Evolutionary conservation across 1,284 basidiomycete genomes (phyloP), one percentile per base, ranked within the genome.

Genomic region (Moesziomyces globuligerus): DNA sequence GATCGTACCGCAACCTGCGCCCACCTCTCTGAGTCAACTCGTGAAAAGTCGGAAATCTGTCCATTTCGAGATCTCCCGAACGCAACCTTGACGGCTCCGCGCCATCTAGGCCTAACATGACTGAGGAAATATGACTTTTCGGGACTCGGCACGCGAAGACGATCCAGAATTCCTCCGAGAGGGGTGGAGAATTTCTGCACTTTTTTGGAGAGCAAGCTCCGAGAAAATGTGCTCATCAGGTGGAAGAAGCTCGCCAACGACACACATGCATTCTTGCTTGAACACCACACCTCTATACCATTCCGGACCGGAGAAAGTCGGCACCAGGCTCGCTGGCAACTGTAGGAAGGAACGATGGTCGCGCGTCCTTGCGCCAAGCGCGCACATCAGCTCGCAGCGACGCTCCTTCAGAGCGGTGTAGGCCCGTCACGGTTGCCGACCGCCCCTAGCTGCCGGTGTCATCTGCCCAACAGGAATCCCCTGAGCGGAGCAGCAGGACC

Each of bases 31-130:
- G 62, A 66, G 48, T 66, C 62, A 66, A 52, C 54, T 58, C 62
- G 62, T 66, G 62, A 66, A 66, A 66, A 66, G 17, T 48, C 51
- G 62, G 56, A 49, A 48, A 59, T 66, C 62, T 51, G 20, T 32
- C 11, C 15, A 13, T 34, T 44, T 46, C 48, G 41, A 49, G 28
- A 51, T 53, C 48, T 42, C 43, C 61, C 61, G 47, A 53, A 17
- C 15, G 32, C 15, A 15, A 28, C n/a, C n/a, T n/a, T n/a, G n/a
- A n/a, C 32, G 32, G 32, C 32, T 34, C 32, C 32, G 32, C 32
- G 15, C 0, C 15, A 0, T 17, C 2, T 7, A 13, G 32, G 32
- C 32, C 15, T 26, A 21, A 29, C 20, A 42, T 41, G n/a, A n/a
- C n/a, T 28, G 17, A 38, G 28, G 42, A 28, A 36, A 25, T 20